Conservation (phyloP, 75 land plant species). For the Picea glauca region DNA sequence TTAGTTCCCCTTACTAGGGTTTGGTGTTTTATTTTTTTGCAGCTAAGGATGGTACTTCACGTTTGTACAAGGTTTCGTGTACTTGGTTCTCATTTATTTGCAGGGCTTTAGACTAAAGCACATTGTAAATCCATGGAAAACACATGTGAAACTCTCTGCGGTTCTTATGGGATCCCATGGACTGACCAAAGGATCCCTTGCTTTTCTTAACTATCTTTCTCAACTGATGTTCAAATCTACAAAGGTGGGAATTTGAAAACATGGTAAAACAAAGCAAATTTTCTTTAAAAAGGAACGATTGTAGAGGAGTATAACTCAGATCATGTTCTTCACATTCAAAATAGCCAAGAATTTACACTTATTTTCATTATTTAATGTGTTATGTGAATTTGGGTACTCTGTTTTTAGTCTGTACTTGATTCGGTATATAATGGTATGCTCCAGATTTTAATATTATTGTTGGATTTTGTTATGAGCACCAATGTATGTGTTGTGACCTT, state of each 20-base stretch:
- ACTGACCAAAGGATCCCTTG: conserved; percentile 92
- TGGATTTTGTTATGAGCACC: too few species aligned
- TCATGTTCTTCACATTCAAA: neutral
- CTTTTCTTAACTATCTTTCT: conserved; percentile 94
- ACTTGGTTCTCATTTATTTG: conserved; percentile 56
- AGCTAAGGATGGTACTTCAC: conserved; percentile 99
- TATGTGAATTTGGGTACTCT: too few species aligned
- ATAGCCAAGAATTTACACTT: too few species aligned
- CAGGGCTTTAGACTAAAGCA: conserved; percentile 90
- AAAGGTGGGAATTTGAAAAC: conserved; percentile 65
- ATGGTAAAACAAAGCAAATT: too few species aligned
- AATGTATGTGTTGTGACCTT: too few species aligned
- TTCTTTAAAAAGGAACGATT: too few species aligned
- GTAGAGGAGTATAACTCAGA: neutral
- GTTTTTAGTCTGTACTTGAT: too few species aligned
- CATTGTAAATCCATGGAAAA: conserved; percentile 95
- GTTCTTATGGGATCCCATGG: conserved; percentile 99
- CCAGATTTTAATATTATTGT: too few species aligned
- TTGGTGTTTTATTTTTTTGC: conserved; percentile 9
- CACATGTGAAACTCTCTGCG: conserved; percentile 83
- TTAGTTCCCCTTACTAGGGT: neutral
- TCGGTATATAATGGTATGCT: too few species aligned
- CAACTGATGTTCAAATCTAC: conserved; percentile 99
- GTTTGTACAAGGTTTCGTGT: conserved; percentile 96
- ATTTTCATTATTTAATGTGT: too few species aligned